phyloP scores from a whole-genome alignment of 352 stramenopile species.

The Globisporangium nodosum region DNA sequence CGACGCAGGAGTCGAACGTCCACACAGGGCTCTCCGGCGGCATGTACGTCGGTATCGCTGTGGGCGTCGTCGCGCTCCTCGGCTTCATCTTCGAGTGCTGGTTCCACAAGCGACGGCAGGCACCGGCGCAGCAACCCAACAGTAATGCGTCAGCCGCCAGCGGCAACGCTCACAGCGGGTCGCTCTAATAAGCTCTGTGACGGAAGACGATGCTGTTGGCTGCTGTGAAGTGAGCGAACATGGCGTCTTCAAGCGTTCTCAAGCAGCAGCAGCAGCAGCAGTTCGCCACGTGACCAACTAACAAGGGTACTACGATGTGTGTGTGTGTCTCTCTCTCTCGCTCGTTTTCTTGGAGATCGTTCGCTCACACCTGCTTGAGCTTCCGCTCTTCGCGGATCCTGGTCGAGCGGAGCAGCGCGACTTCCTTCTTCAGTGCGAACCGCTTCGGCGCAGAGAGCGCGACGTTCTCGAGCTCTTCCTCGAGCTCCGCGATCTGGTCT shows the following conservation, averaged over 20 bases:
- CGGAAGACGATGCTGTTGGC: neutral
- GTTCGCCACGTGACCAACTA: neutral
- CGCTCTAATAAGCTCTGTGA: neutral
- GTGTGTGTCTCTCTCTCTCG: neutral
- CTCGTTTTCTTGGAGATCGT: neutral
- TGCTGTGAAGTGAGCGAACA: no score
- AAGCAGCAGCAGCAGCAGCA: neutral
- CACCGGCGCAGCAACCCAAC: constrained; percentile 5
- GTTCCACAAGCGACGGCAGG: constrained; percentile 65
- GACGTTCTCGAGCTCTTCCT: constrained; percentile 57
- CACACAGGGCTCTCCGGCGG: constrained; percentile 56
- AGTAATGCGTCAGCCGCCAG: constrained; percentile 2
- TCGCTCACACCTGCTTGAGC: neutral
- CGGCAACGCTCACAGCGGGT: constrained; percentile 1
- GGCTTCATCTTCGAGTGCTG: constrained; percentile 72
- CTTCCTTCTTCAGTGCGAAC: constrained; percentile 79
- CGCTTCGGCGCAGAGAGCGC: constrained; percentile 63
- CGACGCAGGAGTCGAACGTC: constrained; percentile 45
- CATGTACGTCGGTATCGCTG: constrained; percentile 63
- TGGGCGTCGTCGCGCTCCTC: constrained; percentile 51
- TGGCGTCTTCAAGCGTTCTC: neutral
- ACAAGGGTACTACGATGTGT: constrained; percentile 2
- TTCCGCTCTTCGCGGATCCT: constrained; percentile 52
- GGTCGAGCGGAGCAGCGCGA: constrained; percentile 60
- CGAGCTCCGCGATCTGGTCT: constrained; percentile 43